A percentile compares a stretch with the other conserved stretches of the same genome.
Evolutionary conservation across 2,329 filamentous ascomycete species (phyloP).

Genomic region (Hysterium pulicare): DNA sequence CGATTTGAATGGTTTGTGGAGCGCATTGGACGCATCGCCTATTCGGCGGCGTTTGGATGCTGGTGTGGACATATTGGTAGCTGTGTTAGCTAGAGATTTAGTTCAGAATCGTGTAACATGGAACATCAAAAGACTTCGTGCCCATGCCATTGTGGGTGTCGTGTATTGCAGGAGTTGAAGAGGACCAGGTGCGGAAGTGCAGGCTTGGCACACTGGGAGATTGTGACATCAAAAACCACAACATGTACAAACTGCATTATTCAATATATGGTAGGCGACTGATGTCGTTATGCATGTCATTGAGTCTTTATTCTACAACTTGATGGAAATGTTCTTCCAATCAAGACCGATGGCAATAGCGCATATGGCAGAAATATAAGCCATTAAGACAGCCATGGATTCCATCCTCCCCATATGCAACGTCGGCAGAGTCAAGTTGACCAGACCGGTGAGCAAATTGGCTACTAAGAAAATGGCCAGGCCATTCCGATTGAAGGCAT

Average conservation of each 20-base stretch:
- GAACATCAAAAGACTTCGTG: no score
- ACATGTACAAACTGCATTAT: no score
- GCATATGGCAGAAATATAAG: slow-evolving; percentile 67
- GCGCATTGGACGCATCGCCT: slow-evolving; percentile 54
- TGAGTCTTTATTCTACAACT: slow-evolving; percentile 59
- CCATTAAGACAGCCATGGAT: slow-evolving; percentile 72
- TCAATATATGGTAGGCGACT: no score
- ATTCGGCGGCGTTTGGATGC: slow-evolving; percentile 62
- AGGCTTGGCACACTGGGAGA: no score
- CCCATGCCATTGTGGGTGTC: no score
- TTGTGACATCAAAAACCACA: no score
- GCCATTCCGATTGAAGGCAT: slow-evolving; percentile 85
- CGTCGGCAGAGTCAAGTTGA: slow-evolving; percentile 85
- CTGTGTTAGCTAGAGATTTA: slow-evolving; percentile 2
- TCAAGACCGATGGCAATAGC: slow-evolving; percentile 66
- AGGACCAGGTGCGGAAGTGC: no score
- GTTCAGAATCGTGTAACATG: neutral
- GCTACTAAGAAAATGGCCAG: slow-evolving; percentile 80
- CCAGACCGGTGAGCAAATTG: slow-evolving; percentile 82
- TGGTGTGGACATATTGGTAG: slow-evolving; percentile 45
- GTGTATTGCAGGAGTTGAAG: no score
- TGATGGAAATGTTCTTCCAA: slow-evolving; percentile 64
- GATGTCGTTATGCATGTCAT: no score
- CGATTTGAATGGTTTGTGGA: slow-evolving; percentile 70
- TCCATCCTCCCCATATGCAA: slow-evolving; percentile 62